A percentile compares a stretch with the other conserved stretches of the same genome.
Conservation (phyloP, 202 grass and related monocot genomes). For the Saccharum hybrid region DNA sequence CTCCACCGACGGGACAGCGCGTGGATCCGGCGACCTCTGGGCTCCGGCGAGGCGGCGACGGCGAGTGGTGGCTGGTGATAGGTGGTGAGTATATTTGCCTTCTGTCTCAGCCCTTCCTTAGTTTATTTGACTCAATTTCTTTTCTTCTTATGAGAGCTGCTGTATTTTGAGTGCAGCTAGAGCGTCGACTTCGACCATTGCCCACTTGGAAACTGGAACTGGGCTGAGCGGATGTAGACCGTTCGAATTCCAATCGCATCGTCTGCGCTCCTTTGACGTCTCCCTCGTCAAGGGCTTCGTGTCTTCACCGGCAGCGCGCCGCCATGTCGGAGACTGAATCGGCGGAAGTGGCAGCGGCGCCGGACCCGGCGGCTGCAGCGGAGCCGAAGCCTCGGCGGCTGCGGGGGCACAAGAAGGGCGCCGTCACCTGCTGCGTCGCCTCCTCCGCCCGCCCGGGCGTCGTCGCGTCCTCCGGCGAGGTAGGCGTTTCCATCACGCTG, state of each 20-base stretch:
- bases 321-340: conserved; percentile 48
- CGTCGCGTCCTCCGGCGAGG: conserved; percentile 80
- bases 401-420: conserved; percentile 71
- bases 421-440: conserved; percentile 75
- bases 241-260: conserved; percentile 28
- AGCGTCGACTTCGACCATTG: too few relatives aligned
- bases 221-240: background rate
- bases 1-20: too few relatives aligned
- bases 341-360: conserved; percentile 16
- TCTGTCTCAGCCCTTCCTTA: too few relatives aligned
- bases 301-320: background rate
- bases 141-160: too few relatives aligned
- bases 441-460: conserved; percentile 68
- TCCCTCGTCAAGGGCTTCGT: background rate
- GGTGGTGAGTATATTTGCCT: too few relatives aligned
- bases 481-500: conserved; percentile 27
- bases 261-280: background rate
- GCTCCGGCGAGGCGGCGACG: too few relatives aligned
- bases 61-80: too few relatives aligned
- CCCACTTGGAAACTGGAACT: background rate
- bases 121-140: too few relatives aligned
- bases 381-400: conserved; percentile 60
- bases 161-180: too few relatives aligned
- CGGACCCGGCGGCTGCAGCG: background rate
- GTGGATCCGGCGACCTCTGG: too few relatives aligned